Conservation (phyloP, 352 stramenopile genomes). For the Globisporangium nodosum region DNA sequence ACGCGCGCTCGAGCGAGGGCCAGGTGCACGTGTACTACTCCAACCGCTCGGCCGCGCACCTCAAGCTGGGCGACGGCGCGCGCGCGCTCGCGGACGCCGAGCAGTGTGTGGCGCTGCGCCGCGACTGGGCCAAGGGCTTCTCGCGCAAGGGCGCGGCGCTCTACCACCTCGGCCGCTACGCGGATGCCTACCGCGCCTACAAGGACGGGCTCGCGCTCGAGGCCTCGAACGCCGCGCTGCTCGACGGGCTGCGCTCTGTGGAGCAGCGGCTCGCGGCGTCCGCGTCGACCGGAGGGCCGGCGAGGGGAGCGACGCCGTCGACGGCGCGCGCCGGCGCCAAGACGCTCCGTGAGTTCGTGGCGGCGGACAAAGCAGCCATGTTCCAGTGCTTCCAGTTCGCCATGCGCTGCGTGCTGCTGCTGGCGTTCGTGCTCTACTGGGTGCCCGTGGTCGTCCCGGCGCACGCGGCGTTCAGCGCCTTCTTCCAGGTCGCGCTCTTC, state of each 20-base stretch:
- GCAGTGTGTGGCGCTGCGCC: constrained; percentile 67
- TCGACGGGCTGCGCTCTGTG: constrained; percentile 60
- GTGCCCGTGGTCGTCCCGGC: constrained; percentile 36
- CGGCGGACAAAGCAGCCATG: constrained; percentile 49
- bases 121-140: constrained; percentile 84
- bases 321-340: constrained; percentile 15
- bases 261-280: constrained; percentile 43
- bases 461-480: constrained; percentile 48
- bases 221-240: constrained; percentile 52
- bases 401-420: constrained; percentile 55
- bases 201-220: constrained; percentile 67
- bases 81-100: constrained; percentile 75
- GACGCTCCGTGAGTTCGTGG: constrained; percentile 44
- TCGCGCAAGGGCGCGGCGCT: constrained; percentile 78
- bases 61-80: constrained; percentile 68
- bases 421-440: constrained; percentile 76
- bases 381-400: constrained; percentile 73
- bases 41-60: constrained; percentile 80
- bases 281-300: not conserved
- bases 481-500: constrained; percentile 80
- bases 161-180: constrained; percentile 53
- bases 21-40: constrained; percentile 71
- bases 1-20: constrained; percentile 22
- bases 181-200: constrained; percentile 75
- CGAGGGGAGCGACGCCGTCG: constrained; percentile 3